Evolutionary conservation across 1,284 basidiomycete species (phyloP).

Genomic region (Gymnopus androsaceus): DNA sequence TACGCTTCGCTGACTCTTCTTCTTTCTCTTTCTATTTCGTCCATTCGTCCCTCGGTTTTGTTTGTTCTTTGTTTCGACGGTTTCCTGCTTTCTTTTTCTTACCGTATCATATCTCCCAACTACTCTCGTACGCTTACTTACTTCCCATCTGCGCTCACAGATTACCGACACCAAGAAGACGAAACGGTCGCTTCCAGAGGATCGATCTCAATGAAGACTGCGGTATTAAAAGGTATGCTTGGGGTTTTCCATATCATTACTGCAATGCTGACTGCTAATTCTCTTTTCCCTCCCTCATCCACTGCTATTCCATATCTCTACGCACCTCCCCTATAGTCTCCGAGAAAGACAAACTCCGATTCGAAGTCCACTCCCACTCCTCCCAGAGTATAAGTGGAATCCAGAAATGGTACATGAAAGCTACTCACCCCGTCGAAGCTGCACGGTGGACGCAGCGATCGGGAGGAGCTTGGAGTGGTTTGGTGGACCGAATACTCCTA

Average conservation of each 20-base stretch:
- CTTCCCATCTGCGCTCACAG: slow-evolving; percentile 38
- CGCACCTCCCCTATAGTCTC: slow-evolving; percentile 20
- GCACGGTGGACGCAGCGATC: slow-evolving; percentile 84
- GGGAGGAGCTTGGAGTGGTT: slow-evolving; percentile 71
- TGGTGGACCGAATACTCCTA: not conserved
- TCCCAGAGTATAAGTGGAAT: slow-evolving; percentile 29
- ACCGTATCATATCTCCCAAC: no score
- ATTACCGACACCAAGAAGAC: slow-evolving; percentile 92
- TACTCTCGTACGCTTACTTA: no score
- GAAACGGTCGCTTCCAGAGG: slow-evolving; percentile 87
- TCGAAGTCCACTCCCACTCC: slow-evolving; percentile 69
- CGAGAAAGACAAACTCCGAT: slow-evolving; percentile 66
- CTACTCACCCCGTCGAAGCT: slow-evolving; percentile 88
- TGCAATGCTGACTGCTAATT: not conserved
- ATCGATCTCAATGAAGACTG: slow-evolving; percentile 86
- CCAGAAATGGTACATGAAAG: slow-evolving; percentile 90
- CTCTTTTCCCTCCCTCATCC: not conserved
- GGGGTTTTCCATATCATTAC: not conserved
- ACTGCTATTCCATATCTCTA: not conserved
- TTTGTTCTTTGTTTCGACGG: no score
- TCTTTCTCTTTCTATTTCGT: no score
- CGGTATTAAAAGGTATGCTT: slow-evolving; percentile 51
- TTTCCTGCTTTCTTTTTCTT: no score
- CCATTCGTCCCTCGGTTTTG: no score
- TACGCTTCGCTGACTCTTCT: no score